phyloP scores from a whole-genome alignment of 805 yeast species.

The Limtongozyma cylindracea region DNA sequence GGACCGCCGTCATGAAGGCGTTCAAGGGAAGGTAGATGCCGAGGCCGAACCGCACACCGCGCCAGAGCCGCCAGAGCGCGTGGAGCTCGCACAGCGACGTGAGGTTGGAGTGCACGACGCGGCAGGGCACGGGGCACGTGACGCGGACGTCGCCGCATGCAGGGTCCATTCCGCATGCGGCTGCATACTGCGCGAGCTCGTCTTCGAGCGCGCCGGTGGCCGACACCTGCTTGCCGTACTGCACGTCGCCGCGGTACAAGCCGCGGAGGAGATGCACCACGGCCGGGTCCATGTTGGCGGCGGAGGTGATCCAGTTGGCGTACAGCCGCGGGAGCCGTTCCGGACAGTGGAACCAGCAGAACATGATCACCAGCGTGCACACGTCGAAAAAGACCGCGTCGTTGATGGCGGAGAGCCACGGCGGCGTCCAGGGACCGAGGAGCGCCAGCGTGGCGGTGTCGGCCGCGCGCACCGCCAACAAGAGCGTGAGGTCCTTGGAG shows the following conservation, averaged over 20 bases:
- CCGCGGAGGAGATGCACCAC: constrained; percentile 8
- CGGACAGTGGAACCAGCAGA: constrained; percentile 13
- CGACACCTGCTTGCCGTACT: constrained; percentile 12
- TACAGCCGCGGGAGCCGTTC: constrained; percentile 16
- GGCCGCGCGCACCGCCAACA: constrained; percentile 10
- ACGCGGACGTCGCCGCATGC: constrained; percentile 6
- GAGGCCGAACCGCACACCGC: constrained; percentile 15
- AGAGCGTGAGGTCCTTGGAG: constrained; percentile 11
- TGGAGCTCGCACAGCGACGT: constrained; percentile 16
- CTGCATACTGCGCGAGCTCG: constrained; percentile 6
- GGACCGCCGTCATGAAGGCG: constrained; percentile 6
- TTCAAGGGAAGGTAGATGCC: constrained; percentile 16
- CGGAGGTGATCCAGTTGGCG: constrained; percentile 19
- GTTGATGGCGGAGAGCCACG: constrained; percentile 2
- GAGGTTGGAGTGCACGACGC: constrained; percentile 13
- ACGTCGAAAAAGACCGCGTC: constrained; percentile 9
- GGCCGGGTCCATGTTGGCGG: constrained; percentile 19
- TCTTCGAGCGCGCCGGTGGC: too few relatives aligned
- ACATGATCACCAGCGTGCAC: constrained; percentile 11
- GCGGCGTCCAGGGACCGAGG: too few relatives aligned
- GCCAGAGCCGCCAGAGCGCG: constrained; percentile 16
- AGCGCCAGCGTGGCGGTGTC: constrained; percentile 5
- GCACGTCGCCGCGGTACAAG: constrained; percentile 7
- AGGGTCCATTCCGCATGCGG: constrained; percentile 8
- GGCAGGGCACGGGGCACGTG: constrained; percentile 12